Evolutionary conservation across 768 basidiomycete species (phyloP), one percentile per base, ranked within the genome.

Genomic region (Cystobasidium onofrii): DNA sequence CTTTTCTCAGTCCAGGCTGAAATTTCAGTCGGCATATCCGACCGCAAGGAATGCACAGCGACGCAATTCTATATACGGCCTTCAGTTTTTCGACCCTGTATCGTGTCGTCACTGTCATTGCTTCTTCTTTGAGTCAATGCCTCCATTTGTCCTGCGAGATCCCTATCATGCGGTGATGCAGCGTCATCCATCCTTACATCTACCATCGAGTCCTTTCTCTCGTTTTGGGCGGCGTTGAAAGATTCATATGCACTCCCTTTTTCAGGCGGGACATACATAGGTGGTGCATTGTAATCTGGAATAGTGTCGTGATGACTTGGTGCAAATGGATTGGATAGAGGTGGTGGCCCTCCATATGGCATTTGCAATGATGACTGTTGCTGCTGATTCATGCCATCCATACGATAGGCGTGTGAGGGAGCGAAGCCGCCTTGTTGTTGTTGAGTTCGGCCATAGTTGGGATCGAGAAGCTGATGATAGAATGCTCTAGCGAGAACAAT

Each of bases 81-180:
- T 36, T 64, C 63, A 6, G 7, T 20, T 39, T 25, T 23, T 64
- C 63, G 25, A 1, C 63, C 63, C 41, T 64, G 63, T 46, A 64
- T 39, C 33, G 63, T 64, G n/a, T 41, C 63, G 20, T 64, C 63
- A 46, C 63, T 64, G 27, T 64, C 63, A 34, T 27, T 64, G 57
- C 57, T 34, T 29, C 57, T 27, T 13, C 57, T 25, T 27, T 60
- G 57, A n/a, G 60, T 61, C 55, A 62, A 55, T 52, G 63, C 31
- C n/a, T 46, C 57, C 17, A 23, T 52, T 31, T 46, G 60, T 44
- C 29, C 57, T 12, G 34, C 25, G 60, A 73, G 41, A 76, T 75
- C 71, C 72, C 77, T 6, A 61, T 61, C 10, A 17, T 72, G 0
- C 1, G 25, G 57, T 7, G 69, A 20, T 52, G 66, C 15, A 17